phyloP scores from a whole-genome alignment of 768 basidiomycete species.

The Psilocybe azurescens region DNA sequence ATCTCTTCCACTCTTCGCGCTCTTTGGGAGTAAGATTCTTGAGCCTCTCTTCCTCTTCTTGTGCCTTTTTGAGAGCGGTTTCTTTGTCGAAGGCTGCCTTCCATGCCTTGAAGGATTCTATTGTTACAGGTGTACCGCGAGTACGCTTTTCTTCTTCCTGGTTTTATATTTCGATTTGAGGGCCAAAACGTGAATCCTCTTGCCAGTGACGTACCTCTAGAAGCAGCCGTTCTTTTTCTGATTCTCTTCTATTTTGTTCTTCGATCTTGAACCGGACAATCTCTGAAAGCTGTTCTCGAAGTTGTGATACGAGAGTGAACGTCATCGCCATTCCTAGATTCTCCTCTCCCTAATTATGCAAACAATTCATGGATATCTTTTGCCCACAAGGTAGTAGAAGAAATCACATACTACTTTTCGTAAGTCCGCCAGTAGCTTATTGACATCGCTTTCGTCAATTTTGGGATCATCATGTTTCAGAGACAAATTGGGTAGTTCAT shows the following conservation, averaged over 20 bases:
- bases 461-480: constrained; percentile 66
- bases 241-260: constrained; percentile 60
- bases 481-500: constrained; percentile 75
- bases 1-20: constrained; percentile 80
- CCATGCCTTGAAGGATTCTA: constrained; percentile 83
- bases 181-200: not conserved
- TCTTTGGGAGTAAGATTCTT: constrained; percentile 79
- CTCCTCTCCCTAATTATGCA: constrained; percentile 67
- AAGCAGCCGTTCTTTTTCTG: constrained; percentile 72
- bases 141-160: constrained; percentile 90
- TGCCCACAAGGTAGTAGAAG: not conserved
- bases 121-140: constrained; percentile 90
- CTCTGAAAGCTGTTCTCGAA: constrained; percentile 75
- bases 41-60: constrained; percentile 78
- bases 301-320: constrained; percentile 87
- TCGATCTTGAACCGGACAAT: constrained; percentile 68
- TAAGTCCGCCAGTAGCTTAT: constrained; percentile 60
- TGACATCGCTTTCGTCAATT: constrained; percentile 61
- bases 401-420: constrained; percentile 54
- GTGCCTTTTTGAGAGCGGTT: constrained; percentile 52
- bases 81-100: constrained; percentile 81
- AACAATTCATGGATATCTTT: not conserved
- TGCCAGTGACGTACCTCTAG: constrained; percentile 66
- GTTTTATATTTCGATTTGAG: not conserved
- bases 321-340: constrained; percentile 98